Conservation (phyloP, 129 eudicot species). For the Chrysanthemum seticuspe region DNA sequence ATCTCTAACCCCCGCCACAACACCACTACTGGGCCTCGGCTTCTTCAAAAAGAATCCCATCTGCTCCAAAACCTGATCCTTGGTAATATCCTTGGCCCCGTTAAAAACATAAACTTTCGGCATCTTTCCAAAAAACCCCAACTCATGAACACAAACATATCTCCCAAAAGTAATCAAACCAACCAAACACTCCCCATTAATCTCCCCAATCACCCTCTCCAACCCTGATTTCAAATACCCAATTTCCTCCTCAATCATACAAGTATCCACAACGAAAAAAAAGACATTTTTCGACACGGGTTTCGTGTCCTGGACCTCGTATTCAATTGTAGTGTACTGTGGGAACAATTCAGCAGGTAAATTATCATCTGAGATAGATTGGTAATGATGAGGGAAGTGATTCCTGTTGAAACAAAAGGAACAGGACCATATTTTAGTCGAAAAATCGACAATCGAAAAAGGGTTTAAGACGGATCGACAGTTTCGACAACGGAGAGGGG, state of each 20-base stretch:
- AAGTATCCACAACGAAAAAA: constrained; percentile 77
- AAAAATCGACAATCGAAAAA: constrained; percentile 83
- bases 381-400: constrained; percentile 81
- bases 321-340: constrained; percentile 79
- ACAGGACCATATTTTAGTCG: constrained; percentile 91
- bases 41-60: constrained; percentile 78
- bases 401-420: constrained; percentile 82
- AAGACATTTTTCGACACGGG: constrained; percentile 38
- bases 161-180: constrained; percentile 96
- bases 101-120: constrained; percentile 83
- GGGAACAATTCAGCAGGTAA: constrained; percentile 89
- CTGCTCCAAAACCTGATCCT: constrained; percentile 91
- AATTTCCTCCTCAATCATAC: constrained; percentile 88
- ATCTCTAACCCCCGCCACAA: constrained; percentile 83
- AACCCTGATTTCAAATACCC: constrained; percentile 65
- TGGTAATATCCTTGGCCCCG: constrained; percentile 78
- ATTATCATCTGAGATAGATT: constrained; percentile 65
- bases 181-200: constrained; percentile 67
- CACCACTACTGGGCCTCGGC: constrained; percentile 72
- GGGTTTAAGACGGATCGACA: constrained; percentile 95
- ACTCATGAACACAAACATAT: constrained; percentile 83
- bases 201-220: constrained; percentile 62
- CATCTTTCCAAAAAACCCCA: constrained; percentile 70
- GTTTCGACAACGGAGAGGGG: constrained; percentile 86
- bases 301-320: constrained; percentile 35